Conservation (phyloP, 345 rosid genomes). For the Abelmoschus esculentus region DNA sequence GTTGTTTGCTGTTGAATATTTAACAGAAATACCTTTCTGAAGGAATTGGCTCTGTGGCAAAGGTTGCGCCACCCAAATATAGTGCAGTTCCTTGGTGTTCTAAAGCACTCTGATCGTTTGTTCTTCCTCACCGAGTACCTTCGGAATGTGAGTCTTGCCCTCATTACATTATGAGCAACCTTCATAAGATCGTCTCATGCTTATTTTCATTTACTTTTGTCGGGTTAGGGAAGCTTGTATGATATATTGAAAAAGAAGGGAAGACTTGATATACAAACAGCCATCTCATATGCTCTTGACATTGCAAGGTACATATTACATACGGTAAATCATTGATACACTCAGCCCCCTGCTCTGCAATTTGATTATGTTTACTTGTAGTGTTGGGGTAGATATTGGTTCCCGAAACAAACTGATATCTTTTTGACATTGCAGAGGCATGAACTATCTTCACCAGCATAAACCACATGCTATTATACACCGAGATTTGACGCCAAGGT, state of each 20-base stretch:
- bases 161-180: not conserved
- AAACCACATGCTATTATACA: conserved; percentile 54
- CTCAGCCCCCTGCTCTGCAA: not conserved
- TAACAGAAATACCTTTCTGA: conserved; percentile 39
- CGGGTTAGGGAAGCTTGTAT: conserved; percentile 48
- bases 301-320: conserved; percentile 45
- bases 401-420: not conserved
- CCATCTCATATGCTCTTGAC: conserved; percentile 53
- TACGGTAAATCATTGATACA: not conserved
- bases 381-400: not conserved
- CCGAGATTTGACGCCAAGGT: conserved; percentile 66
- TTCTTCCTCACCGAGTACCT: conserved; percentile 62
- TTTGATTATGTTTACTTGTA: not conserved
- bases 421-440: conserved; percentile 39
- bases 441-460: conserved; percentile 67
- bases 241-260: conserved; percentile 50
- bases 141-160: conserved; percentile 37
- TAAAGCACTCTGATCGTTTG: conserved; percentile 46
- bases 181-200: not conserved
- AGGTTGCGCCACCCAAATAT: conserved; percentile 62
- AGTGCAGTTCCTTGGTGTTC: conserved; percentile 64
- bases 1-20: not conserved
- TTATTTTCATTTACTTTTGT: conserved; percentile 13
- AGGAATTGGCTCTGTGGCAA: conserved; percentile 58
- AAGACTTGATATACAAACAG: conserved; percentile 39